Percentiles rank a stretch among this genome's conserved stretches.
Conservation (phyloP, 257 asterid genomes). For the Apocynum venetum region DNA sequence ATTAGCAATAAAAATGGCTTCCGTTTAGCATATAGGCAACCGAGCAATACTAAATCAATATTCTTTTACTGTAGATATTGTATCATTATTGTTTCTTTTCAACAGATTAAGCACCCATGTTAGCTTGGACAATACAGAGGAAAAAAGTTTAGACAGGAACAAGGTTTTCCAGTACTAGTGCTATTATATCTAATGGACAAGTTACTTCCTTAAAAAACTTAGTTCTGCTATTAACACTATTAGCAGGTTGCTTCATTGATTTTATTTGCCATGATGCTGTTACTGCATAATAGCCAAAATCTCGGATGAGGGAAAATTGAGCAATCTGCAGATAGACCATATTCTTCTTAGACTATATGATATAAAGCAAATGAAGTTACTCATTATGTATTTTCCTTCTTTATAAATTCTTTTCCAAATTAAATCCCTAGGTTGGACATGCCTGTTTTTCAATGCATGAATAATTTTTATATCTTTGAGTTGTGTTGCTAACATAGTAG, state of each 20-base stretch:
- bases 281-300: neutral
- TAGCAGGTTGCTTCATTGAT: neutral
- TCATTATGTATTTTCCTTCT: neutral
- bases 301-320: neutral
- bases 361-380: neutral
- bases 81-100: neutral
- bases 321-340: neutral
- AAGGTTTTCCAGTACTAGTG: neutral
- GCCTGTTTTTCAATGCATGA: neutral
- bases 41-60: neutral
- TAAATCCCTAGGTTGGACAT: neutral
- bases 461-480: neutral
- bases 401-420: neutral
- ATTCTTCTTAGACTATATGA: neutral
- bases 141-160: neutral
- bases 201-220: neutral
- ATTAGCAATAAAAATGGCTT: neutral
- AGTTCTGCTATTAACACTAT: neutral
- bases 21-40: neutral
- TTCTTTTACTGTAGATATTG: neutral
- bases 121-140: neutral
- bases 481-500: neutral
- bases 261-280: neutral
- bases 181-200: neutral
- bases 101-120: neutral